Evolutionary conservation across 768 basidiomycete genomes (phyloP), one percentile per base, ranked within the genome.

Genomic region (Boletus rubropictus): DNA sequence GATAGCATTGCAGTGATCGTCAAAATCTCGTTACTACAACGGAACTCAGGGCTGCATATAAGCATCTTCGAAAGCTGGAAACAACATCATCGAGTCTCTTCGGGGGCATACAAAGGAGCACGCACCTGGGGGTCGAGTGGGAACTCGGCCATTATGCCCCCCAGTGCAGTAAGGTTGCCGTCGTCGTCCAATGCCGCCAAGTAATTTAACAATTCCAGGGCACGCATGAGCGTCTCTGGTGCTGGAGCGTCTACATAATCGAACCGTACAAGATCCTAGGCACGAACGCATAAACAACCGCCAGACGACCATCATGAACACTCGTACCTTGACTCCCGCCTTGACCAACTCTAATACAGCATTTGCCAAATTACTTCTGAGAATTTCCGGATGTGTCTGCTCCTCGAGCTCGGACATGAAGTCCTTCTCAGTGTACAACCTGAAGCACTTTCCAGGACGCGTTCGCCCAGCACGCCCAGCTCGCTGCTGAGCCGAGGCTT

Each of bases 1-100:
- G 93, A 96, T 55, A 99, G 74, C 95, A 98, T 98, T 0, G 96
- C 88, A 4, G 90, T 91, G 50, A 99, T 89, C 1, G 89, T 92
- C 46, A 99, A 66, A 39, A 98, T 88, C 64, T 98, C 96, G 58
- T 96, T 93, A 50, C 89, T 93, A 70, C 95, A 98, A 48, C 82
- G 82, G 72, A 97, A 96, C 62, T 97, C 92, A 2, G 95, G 89
- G 63, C 90, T 94, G 54, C 84, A 78, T 51, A 97, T 91, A 41
- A 98, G 78, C 81, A 95, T 85, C 67, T 96, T 96, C 21, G 96
- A 82, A 57, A 97, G 75, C 83, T 65, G 29, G 14, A 33, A 4
- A 2, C 4, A 18, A 24, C 4, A 7, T 66, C 8, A 50, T 6
- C 1, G 5, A 24, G 15, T 9, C 1, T 24, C 3, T 36, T n/a